phyloP scores from a whole-genome alignment of 495 filamentous ascomycete genomes.

The Diplogelasinospora grovesii region DNA sequence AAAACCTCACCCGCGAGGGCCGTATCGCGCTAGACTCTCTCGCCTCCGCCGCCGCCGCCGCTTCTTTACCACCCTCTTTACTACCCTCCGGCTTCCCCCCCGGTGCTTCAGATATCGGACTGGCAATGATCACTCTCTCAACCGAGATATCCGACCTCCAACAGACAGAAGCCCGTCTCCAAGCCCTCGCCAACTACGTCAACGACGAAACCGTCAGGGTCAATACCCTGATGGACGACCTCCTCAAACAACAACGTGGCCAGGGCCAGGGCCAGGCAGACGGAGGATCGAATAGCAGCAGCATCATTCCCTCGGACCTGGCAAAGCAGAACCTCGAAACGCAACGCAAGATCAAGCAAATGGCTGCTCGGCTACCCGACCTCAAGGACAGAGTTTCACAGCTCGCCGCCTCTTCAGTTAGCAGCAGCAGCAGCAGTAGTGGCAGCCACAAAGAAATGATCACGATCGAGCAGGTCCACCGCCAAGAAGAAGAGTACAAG shows the following conservation, averaged over 20 bases:
- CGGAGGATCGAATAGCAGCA: no score
- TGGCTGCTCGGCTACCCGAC: conserved; percentile 51
- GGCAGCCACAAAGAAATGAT: conserved; percentile 11
- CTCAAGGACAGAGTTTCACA: conserved; percentile 37
- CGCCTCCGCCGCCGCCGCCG: conserved; percentile 27
- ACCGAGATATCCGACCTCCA: conserved; percentile 31
- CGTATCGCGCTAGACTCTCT: conserved; percentile 35
- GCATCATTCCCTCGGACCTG: conserved; percentile 44
- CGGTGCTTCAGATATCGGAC: conserved; percentile 30
- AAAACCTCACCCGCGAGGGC: conserved; percentile 32
- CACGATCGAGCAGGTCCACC: conserved; percentile 41
- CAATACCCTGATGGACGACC: conserved; percentile 19
- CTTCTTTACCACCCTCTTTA: no score
- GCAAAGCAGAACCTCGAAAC: conserved; percentile 56
- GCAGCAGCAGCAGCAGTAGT: neutral
- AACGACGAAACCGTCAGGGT: conserved; percentile 20
- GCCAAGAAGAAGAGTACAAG: conserved; percentile 48
- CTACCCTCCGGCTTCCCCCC: no score
- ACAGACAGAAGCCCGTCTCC: conserved; percentile 35
- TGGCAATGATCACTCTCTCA: conserved; percentile 32
- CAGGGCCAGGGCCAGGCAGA: no score
- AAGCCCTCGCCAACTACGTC: conserved; percentile 29
- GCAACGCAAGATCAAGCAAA: conserved; percentile 52
- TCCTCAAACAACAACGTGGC: conserved; percentile 26
- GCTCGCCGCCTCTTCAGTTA: conserved; percentile 20